These are phyloP conservation scores for Firmiana major DNA, from an alignment of 345 rosid genomes.

Conservation along the genomic window DNA sequence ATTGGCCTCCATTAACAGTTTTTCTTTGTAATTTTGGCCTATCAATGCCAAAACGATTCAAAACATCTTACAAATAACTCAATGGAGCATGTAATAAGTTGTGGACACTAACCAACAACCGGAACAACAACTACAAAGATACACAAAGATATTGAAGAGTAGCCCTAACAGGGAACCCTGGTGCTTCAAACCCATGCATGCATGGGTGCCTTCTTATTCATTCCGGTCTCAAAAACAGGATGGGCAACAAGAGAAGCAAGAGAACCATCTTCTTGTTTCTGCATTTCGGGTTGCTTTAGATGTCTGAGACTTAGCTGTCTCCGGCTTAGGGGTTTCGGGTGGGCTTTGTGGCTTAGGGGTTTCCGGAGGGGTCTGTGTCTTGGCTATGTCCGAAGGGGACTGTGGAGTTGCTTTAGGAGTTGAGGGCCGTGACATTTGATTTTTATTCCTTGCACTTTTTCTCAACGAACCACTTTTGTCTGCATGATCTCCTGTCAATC, in stretches of 20 bases:
- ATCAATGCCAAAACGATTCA: not conserved
- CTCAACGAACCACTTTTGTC: slow-evolving; percentile 26
- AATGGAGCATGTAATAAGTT: not conserved
- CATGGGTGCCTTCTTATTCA: not conserved
- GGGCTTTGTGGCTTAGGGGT: slow-evolving; percentile 25
- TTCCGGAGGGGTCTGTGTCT: slow-evolving; percentile 3
- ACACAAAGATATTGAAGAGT: not conserved
- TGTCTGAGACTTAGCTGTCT: slow-evolving; percentile 16
- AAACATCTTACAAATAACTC: not conserved
- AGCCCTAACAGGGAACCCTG: not conserved
- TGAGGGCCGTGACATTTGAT: slow-evolving; percentile 9
- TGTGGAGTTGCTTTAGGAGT: not conserved
- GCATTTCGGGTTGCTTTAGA: slow-evolving; percentile 23
- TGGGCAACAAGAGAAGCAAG: slow-evolving; percentile 59
- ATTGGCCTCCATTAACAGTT: too few species aligned
- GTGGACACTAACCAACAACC: not conserved
- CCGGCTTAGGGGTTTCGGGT: slow-evolving; percentile 6
- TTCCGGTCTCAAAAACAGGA: slow-evolving; percentile 2
- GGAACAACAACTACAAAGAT: not conserved
- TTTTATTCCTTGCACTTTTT: slow-evolving; percentile 12
- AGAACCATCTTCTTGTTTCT: slow-evolving; percentile 40
- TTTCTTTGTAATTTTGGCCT: not conserved
- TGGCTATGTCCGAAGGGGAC: slow-evolving; percentile 4
- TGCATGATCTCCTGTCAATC: slow-evolving; percentile 45
- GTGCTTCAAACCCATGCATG: not conserved